Percentiles rank a stretch among this genome's conserved stretches.
Conservation (phyloP, 2,329 filamentous ascomycete species). For the Ramularia endophylla region DNA sequence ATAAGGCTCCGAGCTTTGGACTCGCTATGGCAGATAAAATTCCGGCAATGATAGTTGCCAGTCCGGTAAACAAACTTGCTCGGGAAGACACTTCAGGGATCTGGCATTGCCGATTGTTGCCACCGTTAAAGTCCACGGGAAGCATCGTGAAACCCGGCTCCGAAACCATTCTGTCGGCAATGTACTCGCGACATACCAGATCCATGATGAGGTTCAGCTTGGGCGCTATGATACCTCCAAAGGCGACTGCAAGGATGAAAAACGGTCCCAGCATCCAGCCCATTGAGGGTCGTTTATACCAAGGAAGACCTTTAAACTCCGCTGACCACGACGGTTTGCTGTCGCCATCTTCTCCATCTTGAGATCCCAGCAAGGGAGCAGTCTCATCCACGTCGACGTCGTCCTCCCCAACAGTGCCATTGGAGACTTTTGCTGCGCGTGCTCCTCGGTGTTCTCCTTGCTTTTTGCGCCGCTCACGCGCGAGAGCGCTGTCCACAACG, state of each 20-base stretch:
- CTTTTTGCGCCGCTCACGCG: neutral
- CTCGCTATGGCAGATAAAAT: slow-evolving; percentile 72
- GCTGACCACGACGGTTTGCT: slow-evolving; percentile 19
- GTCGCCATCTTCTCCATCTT: slow-evolving; percentile 18
- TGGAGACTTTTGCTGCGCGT: slow-evolving; percentile 19
- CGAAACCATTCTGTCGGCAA: slow-evolving; percentile 57
- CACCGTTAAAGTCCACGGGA: slow-evolving; percentile 58
- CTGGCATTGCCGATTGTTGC: slow-evolving; percentile 71
- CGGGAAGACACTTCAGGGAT: slow-evolving; percentile 70
- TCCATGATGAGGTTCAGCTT: slow-evolving; percentile 81
- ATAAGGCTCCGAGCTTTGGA: slow-evolving; percentile 77
- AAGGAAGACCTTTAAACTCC: slow-evolving; percentile 57
- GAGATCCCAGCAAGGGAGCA: too few relatives aligned
- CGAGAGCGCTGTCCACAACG: too few relatives aligned
- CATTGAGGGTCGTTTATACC: slow-evolving; percentile 61
- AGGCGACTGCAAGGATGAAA: slow-evolving; percentile 74
- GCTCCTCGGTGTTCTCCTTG: slow-evolving; percentile 9
- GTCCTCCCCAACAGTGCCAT: slow-evolving; percentile 14
- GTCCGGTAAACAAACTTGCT: slow-evolving; percentile 72
- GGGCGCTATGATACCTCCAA: slow-evolving; percentile 79
- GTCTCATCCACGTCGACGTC: slow-evolving; percentile 2
- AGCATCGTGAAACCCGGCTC: slow-evolving; percentile 56
- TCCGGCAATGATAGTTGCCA: slow-evolving; percentile 68
- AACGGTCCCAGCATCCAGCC: slow-evolving; percentile 80
- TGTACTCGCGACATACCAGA: slow-evolving; percentile 78